Evolutionary conservation across 768 basidiomycete species (phyloP), one percentile per base, ranked within the genome.

Genomic region (Lentinula sp.): DNA sequence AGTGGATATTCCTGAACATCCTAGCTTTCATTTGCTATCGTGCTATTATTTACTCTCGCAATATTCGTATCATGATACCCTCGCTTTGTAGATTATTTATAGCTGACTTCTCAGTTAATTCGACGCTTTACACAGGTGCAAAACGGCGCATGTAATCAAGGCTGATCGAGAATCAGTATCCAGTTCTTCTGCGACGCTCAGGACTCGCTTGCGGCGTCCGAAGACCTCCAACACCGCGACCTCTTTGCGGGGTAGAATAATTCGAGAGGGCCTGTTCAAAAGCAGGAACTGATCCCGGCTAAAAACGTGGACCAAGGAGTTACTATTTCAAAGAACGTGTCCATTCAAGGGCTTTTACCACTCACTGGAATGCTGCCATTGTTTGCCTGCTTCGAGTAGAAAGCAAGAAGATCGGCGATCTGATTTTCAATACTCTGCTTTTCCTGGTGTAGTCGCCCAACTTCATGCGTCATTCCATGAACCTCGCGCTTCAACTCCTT

Each of bases 401-500:
- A 89, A 1, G 84, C 79, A 66, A 89, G 88, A 54, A 91, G 71
- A 64, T 90, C 87, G 1, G 84, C 85, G 57, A 90, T 89, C 66
- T 88, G 85, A 63, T 83, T 83, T 67, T 90, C 86, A 15, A 89
- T 74, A 23, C 69, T 72, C 65, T 87, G 86, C 64, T 84, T 80
- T 70, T 89, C 87, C 45, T 79, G 77, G 64, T 89, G 84, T 18
- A 89, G 72, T 39, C 83, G 80, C 46, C 80, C 81, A 39, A 93
- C 85, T 65, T 94, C 91, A 61, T 86, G 79, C 5, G 88, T 87
- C 80, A 89, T 88, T 23, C 76, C 76, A 61, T 87, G 72, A 11
- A 93, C 91, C 68, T 94, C 91, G 45, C 84, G 78, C 53, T 84
- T 80, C 10, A 95, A 75, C 62, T 91, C 85, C 63, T 88, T 84